These are phyloP conservation scores for Nephromyces sp. DNA, from an alignment of 169 alveolate genomes.

Conservation along the genomic window DNA sequence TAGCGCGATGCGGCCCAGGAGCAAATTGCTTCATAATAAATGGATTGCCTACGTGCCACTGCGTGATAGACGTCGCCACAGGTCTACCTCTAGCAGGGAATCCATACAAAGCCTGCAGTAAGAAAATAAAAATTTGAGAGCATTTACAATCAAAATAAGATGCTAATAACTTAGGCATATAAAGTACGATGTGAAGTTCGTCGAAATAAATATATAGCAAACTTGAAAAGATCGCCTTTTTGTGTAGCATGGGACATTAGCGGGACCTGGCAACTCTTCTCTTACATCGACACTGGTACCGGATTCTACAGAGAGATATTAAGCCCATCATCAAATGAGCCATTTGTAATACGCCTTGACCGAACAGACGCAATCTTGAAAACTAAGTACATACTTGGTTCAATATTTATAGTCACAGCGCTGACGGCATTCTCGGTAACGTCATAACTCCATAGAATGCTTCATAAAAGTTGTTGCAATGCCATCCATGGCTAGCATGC, in stretches of 20 bases:
- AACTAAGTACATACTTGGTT: slow-evolving; percentile 40
- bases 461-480: too few relatives aligned
- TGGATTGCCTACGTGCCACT: slow-evolving; percentile 49
- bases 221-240: too few relatives aligned
- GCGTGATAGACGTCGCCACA: slow-evolving; percentile 43
- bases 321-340: slow-evolving; percentile 43
- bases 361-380: slow-evolving; percentile 45
- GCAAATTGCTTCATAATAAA: slow-evolving; percentile 45
- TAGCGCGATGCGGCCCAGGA: slow-evolving; percentile 53
- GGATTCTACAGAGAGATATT: slow-evolving; percentile 12
- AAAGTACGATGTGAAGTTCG: background rate
- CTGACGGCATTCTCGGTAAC: slow-evolving; percentile 25
- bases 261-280: slow-evolving; percentile 48
- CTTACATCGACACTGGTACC: background rate
- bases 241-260: slow-evolving; percentile 49
- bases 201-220: background rate
- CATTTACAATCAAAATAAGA: background rate
- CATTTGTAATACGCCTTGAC: slow-evolving; percentile 37
- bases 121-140: background rate
- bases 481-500: too few relatives aligned
- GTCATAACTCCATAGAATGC: slow-evolving; percentile 12
- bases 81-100: slow-evolving; percentile 49
- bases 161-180: background rate
- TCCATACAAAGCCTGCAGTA: slow-evolving; percentile 51
- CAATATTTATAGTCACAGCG: slow-evolving; percentile 41